Conservation (phyloP, 805 yeast species). For the Citeromyces nyonsensis region DNA sequence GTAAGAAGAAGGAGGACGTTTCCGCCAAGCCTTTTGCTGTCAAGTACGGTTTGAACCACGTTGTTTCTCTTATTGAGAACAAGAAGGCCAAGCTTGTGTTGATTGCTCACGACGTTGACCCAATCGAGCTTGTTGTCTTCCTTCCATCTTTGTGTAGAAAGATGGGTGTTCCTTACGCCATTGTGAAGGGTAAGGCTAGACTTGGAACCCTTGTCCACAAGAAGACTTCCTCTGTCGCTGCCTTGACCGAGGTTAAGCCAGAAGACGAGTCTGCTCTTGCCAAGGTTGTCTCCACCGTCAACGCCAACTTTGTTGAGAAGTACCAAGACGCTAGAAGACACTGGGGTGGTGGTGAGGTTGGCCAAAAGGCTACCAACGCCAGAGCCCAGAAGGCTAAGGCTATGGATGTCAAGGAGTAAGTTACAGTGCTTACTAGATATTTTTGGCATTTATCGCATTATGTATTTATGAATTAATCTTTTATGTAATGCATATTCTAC, state of each 20-base stretch:
- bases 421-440: too few relatives aligned
- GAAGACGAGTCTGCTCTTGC: slow-evolving; percentile 95
- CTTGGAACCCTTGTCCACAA: slow-evolving; percentile 95
- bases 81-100: slow-evolving; percentile 95
- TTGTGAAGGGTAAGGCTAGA: slow-evolving; percentile 97
- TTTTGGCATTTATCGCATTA: too few relatives aligned
- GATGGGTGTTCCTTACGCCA: slow-evolving; percentile 99
- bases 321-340: slow-evolving; percentile 94
- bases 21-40: slow-evolving; percentile 94
- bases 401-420: slow-evolving; percentile 5
- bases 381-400: slow-evolving; percentile 58
- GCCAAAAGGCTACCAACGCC: slow-evolving; percentile 85
- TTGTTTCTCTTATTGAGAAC: slow-evolving; percentile 93
- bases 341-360: slow-evolving; percentile 99
- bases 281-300: slow-evolving; percentile 80
- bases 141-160: slow-evolving; percentile 98
- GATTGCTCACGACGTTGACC: slow-evolving; percentile 98
- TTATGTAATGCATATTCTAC: too few relatives aligned
- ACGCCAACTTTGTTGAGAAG: slow-evolving; percentile 86
- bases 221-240: slow-evolving; percentile 95
- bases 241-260: slow-evolving; percentile 85
- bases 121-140: slow-evolving; percentile 93
- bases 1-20: slow-evolving; percentile 92
- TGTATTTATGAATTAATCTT: too few relatives aligned
- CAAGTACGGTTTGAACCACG: slow-evolving; percentile 98